A percentile compares a stretch with the other conserved stretches of the same genome.
Conservation (phyloP, 106 monocot genomes). For the Narthecium ossifragum region DNA sequence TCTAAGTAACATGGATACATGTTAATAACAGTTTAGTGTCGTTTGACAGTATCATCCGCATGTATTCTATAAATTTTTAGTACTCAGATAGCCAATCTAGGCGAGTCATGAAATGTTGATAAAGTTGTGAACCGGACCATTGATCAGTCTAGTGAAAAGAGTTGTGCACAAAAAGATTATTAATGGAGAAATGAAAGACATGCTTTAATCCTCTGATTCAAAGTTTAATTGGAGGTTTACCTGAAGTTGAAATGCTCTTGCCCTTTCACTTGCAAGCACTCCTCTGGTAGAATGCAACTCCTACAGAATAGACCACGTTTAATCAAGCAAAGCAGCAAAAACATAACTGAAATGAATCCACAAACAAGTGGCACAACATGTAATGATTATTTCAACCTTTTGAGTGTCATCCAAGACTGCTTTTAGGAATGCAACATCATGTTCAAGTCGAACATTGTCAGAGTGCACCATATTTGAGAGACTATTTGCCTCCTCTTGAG, state of each 20-base stretch:
- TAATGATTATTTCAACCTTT: constrained; percentile 38
- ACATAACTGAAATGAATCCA: background rate
- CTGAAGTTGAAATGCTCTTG: constrained; percentile 94
- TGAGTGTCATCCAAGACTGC: constrained; percentile 91
- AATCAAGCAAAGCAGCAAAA: background rate
- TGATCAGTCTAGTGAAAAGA: background rate
- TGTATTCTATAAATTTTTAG: background rate
- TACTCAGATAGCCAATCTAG: background rate
- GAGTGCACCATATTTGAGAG: constrained; percentile 86
- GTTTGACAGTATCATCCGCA: background rate
- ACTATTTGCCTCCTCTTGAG: constrained; percentile 87
- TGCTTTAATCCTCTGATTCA: no score
- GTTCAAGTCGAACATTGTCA: constrained; percentile 89
- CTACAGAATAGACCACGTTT: constrained; percentile 28
- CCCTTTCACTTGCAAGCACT: constrained; percentile 87
- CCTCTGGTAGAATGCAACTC: constrained; percentile 91
- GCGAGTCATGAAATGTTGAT: background rate
- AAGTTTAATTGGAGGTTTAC: constrained; percentile 29
- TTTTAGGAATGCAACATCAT: constrained; percentile 95
- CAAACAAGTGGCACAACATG: background rate
- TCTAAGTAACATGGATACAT: background rate
- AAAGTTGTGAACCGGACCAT: background rate
- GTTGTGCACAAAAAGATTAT: no score
- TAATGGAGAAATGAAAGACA: no score
- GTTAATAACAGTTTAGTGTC: background rate